These are phyloP conservation scores for Salix viminalis DNA, from an alignment of 345 rosid species.

Conservation along the genomic window DNA sequence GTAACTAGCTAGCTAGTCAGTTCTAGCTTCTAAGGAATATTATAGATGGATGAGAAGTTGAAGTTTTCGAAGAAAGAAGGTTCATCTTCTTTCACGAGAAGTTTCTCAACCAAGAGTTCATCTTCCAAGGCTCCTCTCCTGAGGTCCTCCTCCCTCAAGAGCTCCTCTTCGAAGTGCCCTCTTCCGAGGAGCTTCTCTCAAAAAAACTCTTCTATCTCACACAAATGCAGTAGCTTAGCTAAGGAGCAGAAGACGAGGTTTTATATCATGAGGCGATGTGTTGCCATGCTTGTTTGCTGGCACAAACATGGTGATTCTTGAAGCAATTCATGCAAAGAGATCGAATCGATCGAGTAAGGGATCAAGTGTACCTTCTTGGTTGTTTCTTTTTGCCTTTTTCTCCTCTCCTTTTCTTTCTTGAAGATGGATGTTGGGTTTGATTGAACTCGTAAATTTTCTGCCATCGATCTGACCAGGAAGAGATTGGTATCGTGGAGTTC, in stretches of 20 bases:
- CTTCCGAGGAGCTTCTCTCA: constrained; percentile 51
- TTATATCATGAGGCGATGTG: constrained; percentile 94
- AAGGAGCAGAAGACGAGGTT: constrained; percentile 95
- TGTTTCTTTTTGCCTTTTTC: not conserved
- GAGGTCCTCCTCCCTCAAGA: constrained; percentile 55
- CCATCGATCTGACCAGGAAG: constrained; percentile 11
- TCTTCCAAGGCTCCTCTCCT: constrained; percentile 58
- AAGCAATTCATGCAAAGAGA: constrained; percentile 3
- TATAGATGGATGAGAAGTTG: constrained; percentile 79
- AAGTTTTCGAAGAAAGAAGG: constrained; percentile 53
- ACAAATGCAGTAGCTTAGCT: constrained; percentile 79
- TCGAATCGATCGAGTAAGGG: not conserved
- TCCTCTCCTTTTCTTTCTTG: not conserved
- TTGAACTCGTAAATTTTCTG: constrained; percentile 18
- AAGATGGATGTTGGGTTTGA: constrained; percentile 22
- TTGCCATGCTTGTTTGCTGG: constrained; percentile 99
- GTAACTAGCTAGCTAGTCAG: not conserved
- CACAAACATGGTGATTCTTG: constrained; percentile 85
- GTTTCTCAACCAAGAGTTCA: constrained; percentile 65
- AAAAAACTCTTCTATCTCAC: constrained; percentile 54
- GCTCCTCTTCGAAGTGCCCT: constrained; percentile 41
- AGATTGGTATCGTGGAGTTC: constrained; percentile 7
- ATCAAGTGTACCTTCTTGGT: constrained; percentile 2
- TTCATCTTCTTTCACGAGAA: constrained; percentile 46
- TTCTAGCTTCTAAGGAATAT: not conserved